These are phyloP conservation scores for Primulina tabacum DNA, from an alignment of 257 asterid species.

Conservation along the genomic window DNA sequence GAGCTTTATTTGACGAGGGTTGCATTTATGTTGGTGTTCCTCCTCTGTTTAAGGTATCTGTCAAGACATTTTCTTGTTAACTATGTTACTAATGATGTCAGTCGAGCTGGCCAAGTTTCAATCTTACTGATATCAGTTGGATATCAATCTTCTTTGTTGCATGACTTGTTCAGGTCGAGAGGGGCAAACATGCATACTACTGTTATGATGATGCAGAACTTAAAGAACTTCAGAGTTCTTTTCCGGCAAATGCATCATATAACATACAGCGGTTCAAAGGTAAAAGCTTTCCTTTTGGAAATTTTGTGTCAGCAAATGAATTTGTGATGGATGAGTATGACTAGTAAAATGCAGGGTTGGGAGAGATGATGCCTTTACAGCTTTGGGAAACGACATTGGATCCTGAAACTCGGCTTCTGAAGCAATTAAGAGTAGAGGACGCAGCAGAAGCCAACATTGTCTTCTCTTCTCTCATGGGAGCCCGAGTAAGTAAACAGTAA, in stretches of 20 bases:
- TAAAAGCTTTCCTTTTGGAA: constrained; percentile 17
- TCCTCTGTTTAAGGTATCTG: constrained; percentile 83
- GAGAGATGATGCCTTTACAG: constrained; percentile 99
- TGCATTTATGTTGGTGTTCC: constrained; percentile 97
- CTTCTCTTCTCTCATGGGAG: constrained; percentile 95
- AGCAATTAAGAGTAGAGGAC: constrained; percentile 79
- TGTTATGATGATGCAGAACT: constrained; percentile 86
- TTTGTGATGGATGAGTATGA: background rate
- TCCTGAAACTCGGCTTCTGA: constrained; percentile 77
- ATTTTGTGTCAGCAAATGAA: background rate
- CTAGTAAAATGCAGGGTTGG: constrained; percentile 62
- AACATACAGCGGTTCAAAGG: constrained; percentile 99
- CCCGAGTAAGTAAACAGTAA: constrained; percentile 52
- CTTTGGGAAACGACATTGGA: constrained; percentile 97
- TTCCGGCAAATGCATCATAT: constrained; percentile 91
- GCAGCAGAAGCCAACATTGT: constrained; percentile 81
- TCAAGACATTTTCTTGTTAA: constrained; percentile 1
- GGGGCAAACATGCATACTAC: constrained; percentile 81
- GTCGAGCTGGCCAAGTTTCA: constrained; percentile 5
- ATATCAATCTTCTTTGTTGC: constrained; percentile 14
- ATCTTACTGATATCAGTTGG: constrained; percentile 18
- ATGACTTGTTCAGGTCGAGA: constrained; percentile 66
- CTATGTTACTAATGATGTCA: constrained; percentile 11
- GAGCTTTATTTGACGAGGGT: constrained; percentile 90
- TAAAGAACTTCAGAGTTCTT: constrained; percentile 54